Conservation (phyloP, 2,329 filamentous ascomycete species). For the Chaetomium olivaceum region DNA sequence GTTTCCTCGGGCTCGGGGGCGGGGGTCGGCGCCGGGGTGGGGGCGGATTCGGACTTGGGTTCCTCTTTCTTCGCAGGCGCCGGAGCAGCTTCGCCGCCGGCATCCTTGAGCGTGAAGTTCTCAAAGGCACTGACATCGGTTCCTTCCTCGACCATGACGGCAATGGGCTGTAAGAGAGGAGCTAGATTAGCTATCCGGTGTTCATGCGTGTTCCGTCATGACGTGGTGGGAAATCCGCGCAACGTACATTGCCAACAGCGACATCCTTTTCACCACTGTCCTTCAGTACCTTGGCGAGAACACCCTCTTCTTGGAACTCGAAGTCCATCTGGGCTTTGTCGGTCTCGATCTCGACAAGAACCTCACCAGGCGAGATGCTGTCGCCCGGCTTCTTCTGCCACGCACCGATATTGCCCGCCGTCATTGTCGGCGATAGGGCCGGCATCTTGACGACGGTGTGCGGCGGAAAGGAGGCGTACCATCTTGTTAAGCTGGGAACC, state of each 20-base stretch:
- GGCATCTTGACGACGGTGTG: conserved; percentile 98
- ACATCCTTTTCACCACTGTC: conserved; percentile 93
- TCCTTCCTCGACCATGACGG: conserved; percentile 89
- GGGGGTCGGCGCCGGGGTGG: conserved; percentile 59
- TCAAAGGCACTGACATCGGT: conserved; percentile 86
- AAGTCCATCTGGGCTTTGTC: conserved; percentile 99
- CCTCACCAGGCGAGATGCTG: conserved; percentile 82
- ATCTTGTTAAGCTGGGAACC: conserved; percentile 59
- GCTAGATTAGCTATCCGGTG: conserved; percentile 22
- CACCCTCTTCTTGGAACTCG: conserved; percentile 97
- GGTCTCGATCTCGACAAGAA: conserved; percentile 97
- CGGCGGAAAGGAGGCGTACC: conserved; percentile 82
- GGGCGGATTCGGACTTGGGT: conserved; percentile 60
- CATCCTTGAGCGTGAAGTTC: conserved; percentile 83
- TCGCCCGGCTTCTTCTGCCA: conserved; percentile 99
- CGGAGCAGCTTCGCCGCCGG: conserved; percentile 74
- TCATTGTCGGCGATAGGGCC: conserved; percentile 97
- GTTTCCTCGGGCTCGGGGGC: conserved; percentile 65
- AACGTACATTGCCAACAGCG: conserved; percentile 86
- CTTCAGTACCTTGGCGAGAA: conserved; percentile 91
- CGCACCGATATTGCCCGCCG: conserved; percentile 87
- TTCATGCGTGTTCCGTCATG: conserved; percentile 13
- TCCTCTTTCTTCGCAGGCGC: conserved; percentile 66
- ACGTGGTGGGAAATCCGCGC: conserved; percentile 21
- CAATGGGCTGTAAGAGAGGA: conserved; percentile 72